Base-by-base conservation (phyloP, 2,329 filamentous ascomycete genomes). In the Chaetomiaceae sp. region DNA sequence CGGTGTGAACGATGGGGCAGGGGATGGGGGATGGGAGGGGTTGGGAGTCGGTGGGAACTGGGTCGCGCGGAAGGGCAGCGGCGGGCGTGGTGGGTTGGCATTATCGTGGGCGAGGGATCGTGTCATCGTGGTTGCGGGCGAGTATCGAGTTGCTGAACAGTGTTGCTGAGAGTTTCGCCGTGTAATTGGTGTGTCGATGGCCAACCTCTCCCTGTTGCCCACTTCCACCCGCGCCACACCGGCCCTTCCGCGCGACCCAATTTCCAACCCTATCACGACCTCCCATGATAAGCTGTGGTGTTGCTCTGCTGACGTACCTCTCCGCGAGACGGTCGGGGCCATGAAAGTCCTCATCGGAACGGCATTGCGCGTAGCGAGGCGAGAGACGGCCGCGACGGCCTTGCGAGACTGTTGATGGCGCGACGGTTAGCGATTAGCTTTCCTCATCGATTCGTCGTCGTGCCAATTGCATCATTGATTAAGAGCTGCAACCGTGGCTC, bases 321-420 rank as follows among this genome's bases (percentile, higher is more conserved):
- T 76, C 69, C 81, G 76, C 60, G 80, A 79, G 63, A 82, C 75
- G 49, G 81, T 83, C 59, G 81, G 80, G 65, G 76, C 79, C 65
- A 83, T 80, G 69, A 83, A 83, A 66, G 73, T 73, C 68, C 81
- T 77, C 67, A 72, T 70, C 69, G 77, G 76, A 68, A 55, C 70
- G 63, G 74, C 66, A 64, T 71, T 73, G 50, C 72, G 71, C 68
- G 71, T 69, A 68, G 76, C 73, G 66, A 76, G 67, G 68, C 77
- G 71, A 69, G 74, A 72, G 69, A 75, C 71, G 68, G 73, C 72
- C 69, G 74, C 73, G 65, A 74, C 67, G 72, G 75, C 75, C 66
- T 71, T 71, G 67, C 73, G 73, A 64, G 75, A 74, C 76, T 75
- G 76, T 75, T 47, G 29, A 65, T 47, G 52, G 50, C 57, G 58